phyloP scores from a whole-genome alignment of 352 stramenopile species.

The Blastocystis hominis region DNA sequence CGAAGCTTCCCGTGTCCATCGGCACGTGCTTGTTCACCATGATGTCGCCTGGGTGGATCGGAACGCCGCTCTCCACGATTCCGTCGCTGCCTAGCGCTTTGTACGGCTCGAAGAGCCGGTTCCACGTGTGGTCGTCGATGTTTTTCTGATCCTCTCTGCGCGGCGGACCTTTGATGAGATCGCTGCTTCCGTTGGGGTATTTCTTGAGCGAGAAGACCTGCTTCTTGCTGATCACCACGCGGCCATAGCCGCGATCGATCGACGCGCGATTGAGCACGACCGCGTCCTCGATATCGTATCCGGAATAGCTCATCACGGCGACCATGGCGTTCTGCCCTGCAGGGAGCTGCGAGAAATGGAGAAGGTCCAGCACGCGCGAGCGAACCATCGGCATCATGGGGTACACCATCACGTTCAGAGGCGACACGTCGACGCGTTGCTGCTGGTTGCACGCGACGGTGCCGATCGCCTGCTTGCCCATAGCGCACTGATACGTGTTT shows the following conservation, averaged over 20 bases:
- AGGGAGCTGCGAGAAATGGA: slow-evolving; percentile 94
- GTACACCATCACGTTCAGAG: slow-evolving; percentile 95
- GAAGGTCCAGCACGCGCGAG: slow-evolving; percentile 88
- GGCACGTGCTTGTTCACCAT: slow-evolving; percentile 97
- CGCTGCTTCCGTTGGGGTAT: slow-evolving; percentile 88
- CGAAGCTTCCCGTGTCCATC: slow-evolving; percentile 77
- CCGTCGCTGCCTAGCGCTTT: slow-evolving; percentile 87
- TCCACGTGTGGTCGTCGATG: slow-evolving; percentile 65
- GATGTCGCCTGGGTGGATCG: slow-evolving; percentile 74
- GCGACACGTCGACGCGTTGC: slow-evolving; percentile 86
- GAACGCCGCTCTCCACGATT: slow-evolving; percentile 75
- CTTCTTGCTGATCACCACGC: slow-evolving; percentile 96
- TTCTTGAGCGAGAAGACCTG: slow-evolving; percentile 89
- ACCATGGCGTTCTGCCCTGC: slow-evolving; percentile 95
- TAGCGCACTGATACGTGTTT: slow-evolving; percentile 99
- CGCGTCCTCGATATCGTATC: slow-evolving; percentile 99
- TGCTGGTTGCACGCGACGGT: slow-evolving; percentile 97
- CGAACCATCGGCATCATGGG: slow-evolving; percentile 99
- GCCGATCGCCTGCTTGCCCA: slow-evolving; percentile 99
- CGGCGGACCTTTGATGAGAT: slow-evolving; percentile 81
- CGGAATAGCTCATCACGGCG: slow-evolving; percentile 97
- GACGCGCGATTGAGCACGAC: slow-evolving; percentile 96
- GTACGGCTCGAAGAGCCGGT: slow-evolving; percentile 73
- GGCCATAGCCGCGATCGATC: slow-evolving; percentile 89
- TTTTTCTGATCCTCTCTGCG: slow-evolving; percentile 68